Evolutionary conservation across 2,329 filamentous ascomycete species (phyloP).

Genomic region (Colletotrichum plurivorum): DNA sequence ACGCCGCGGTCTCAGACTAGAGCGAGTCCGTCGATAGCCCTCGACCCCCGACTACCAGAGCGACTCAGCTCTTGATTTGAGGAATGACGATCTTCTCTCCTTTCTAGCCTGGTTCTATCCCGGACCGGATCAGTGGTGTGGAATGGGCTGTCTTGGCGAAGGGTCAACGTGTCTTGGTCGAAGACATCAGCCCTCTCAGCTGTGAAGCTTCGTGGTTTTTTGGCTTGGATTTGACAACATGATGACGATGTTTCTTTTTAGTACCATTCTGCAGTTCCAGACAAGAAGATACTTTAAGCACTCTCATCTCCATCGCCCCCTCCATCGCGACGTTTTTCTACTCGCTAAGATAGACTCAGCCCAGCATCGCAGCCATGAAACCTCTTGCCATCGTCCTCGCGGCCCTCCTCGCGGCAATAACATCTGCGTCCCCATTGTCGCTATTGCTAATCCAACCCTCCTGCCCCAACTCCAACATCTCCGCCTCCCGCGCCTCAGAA

Average conservation of each 20-base stretch:
- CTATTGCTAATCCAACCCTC: background rate
- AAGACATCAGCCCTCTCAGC: background rate
- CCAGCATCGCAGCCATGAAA: background rate
- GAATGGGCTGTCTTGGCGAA: background rate
- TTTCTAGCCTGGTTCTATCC: background rate
- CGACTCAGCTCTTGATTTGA: background rate
- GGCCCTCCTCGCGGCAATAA: background rate
- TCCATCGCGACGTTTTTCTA: too few relatives aligned
- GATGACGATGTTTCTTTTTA: background rate
- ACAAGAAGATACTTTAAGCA: too few relatives aligned
- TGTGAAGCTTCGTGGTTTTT: too few relatives aligned
- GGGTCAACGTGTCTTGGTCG: background rate
- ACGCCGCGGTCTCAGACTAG: background rate
- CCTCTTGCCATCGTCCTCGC: background rate
- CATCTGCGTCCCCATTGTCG: background rate
- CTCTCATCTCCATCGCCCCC: too few relatives aligned
- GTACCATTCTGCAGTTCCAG: too few relatives aligned
- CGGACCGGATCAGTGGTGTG: background rate
- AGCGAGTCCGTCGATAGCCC: background rate
- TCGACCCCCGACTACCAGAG: background rate
- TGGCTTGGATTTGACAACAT: background rate
- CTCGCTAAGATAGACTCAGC: too few relatives aligned
- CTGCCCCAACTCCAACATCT: background rate
- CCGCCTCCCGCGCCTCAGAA: background rate
- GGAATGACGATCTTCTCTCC: background rate